Evolutionary conservation across 345 rosid species (phyloP), one percentile per base, ranked within the genome.

Genomic region (Durio zibethinus): DNA sequence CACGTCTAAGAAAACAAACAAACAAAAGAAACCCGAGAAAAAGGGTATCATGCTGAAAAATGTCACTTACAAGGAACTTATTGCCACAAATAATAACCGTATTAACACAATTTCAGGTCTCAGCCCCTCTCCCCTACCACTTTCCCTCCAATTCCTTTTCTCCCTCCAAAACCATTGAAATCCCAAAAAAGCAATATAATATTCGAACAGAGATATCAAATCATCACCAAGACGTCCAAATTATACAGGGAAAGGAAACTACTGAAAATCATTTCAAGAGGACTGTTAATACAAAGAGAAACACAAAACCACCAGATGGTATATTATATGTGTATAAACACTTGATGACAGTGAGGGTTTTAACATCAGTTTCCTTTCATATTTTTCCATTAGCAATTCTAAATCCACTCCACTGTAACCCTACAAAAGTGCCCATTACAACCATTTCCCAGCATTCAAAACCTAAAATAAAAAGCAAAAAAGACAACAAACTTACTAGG

Each of bases 281-380:
- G 23, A 18, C 1, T 2, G 40, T 2, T 6, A 52, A 20, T 52
- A 25, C 10, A 57, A 40, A 4, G 29, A 42, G 1, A 40, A 16
- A 63, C 2, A 63, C 2, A 20, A 61, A 1, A 12, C 10, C 14
- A 71, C 75, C 80, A 84, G 84, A 76, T 80, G 79, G 87, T 82
- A 82, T 82, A n/a, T 82, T 23, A 78, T 77, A 79, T 82, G 80
- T 57, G 72, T 80, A 81, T 85, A 57, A 45, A 81, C 79, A 79
- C 74, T 81, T 63, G 54, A 47, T 61, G 74, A 83, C 86, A 84
- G 86, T 23, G 86, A 83, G 84, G 83, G 85, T 16, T 75, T 73
- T 11, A 74, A 64, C 38, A 76, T 18, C 33, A 42, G 38, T 21
- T 1, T 7, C 10, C 10, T 0, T 11, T 48, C 29, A 16, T 43